A percentile compares a stretch with the other conserved stretches of the same genome.
These are phyloP conservation scores for Gryganskiella cystojenkinii DNA, from an alignment of 192 early-diverging fungal species.

Conservation along the genomic window DNA sequence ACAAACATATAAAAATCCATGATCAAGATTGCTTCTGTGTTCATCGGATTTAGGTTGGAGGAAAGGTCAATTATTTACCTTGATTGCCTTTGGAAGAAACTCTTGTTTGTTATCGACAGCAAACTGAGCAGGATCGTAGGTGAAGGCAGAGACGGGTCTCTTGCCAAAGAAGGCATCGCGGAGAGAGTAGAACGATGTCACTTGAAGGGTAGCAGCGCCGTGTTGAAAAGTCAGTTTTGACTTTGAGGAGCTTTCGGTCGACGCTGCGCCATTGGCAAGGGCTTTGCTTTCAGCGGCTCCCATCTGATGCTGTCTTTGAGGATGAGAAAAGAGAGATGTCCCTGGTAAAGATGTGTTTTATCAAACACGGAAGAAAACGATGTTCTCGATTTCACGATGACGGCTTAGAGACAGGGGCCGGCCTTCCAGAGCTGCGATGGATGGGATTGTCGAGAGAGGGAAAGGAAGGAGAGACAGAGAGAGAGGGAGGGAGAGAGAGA, in stretches of 20 bases:
- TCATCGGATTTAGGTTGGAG: not conserved
- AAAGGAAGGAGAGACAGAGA: no score
- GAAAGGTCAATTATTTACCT: conserved; percentile 4
- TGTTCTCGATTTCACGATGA: no score
- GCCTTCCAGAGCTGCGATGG: no score
- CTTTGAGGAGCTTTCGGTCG: conserved; percentile 30
- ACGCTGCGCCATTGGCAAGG: conserved; percentile 9
- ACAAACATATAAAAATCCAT: no score
- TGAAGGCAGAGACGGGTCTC: conserved; percentile 35
- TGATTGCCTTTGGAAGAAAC: conserved; percentile 52
- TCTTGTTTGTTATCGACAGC: conserved; percentile 40
- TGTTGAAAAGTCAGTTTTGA: conserved; percentile 33
- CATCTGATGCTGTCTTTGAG: conserved; percentile 7
- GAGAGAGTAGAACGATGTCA: conserved; percentile 31
- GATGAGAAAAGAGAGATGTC: no score
- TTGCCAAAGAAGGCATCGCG: conserved; percentile 41
- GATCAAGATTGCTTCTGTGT: not conserved
- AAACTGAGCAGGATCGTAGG: conserved; percentile 45
- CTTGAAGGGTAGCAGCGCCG: conserved; percentile 19
- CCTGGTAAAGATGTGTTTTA: not conserved
- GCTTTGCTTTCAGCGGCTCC: conserved; percentile 48
- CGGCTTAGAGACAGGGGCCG: no score
- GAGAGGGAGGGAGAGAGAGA: no score
- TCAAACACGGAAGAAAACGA: not conserved
- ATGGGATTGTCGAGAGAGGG: no score